Evolutionary conservation across 495 filamentous ascomycete species (phyloP).

Genomic region (Penicillium cataractarum): DNA sequence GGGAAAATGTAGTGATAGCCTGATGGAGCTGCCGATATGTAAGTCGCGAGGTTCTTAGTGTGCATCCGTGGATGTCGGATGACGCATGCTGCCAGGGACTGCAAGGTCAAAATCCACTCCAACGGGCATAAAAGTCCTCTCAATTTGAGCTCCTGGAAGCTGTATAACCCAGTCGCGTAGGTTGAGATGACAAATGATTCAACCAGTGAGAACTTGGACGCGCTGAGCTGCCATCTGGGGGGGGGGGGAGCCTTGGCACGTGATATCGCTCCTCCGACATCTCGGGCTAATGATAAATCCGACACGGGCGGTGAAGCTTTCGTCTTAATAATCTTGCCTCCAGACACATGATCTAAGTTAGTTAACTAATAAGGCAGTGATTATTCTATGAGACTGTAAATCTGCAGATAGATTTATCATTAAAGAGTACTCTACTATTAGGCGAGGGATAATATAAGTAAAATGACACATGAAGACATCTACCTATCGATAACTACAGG

Average conservation of each 20-base stretch:
- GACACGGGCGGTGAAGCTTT: not conserved
- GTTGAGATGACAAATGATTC: not conserved
- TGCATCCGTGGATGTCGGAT: constrained; percentile 6
- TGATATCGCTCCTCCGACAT: not conserved
- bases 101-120: not conserved
- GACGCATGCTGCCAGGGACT: constrained; percentile 18
- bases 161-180: not conserved
- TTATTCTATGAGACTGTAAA: too few species aligned
- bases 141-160: not conserved
- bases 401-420: too few species aligned
- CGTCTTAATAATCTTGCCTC: too few species aligned
- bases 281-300: not conserved
- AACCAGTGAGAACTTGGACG: not conserved
- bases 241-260: not conserved
- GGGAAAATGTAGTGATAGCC: not conserved
- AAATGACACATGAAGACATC: too few species aligned
- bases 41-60: constrained; percentile 14
- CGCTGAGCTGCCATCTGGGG: not conserved
- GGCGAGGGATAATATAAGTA: too few species aligned
- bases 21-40: not conserved
- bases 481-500: too few species aligned
- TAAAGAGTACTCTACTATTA: too few species aligned
- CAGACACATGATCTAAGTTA: too few species aligned
- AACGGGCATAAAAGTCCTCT: not conserved
- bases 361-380: too few species aligned